These are phyloP conservation scores for Dacryopinax spathularia DNA, from an alignment of 768 basidiomycete species.

Conservation along the genomic window DNA sequence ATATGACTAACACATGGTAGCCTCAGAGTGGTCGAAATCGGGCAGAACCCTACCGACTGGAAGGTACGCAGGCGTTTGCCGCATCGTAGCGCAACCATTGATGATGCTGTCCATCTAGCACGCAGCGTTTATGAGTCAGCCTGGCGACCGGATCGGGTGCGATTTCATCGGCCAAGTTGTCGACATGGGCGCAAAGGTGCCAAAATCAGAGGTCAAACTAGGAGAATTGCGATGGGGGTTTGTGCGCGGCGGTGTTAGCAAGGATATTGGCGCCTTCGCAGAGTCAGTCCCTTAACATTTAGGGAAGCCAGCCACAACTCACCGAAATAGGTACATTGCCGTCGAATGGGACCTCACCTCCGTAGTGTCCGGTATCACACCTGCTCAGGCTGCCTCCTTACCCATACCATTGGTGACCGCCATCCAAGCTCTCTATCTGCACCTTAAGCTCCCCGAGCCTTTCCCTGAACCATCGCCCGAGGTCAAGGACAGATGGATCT, in stretches of 20 bases:
- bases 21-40: background rate
- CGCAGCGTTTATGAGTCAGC: background rate
- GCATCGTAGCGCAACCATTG: background rate
- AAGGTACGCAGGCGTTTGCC: background rate
- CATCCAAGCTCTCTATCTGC: background rate
- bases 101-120: background rate
- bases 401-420: background rate
- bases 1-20: background rate
- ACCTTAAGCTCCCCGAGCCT: background rate
- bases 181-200: background rate
- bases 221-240: background rate
- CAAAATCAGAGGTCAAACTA: background rate
- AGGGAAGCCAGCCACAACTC: background rate
- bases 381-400: background rate
- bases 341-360: background rate
- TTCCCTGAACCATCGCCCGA: background rate
- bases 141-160: background rate
- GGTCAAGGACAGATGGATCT: background rate
- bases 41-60: background rate
- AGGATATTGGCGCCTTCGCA: background rate
- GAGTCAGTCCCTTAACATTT: background rate
- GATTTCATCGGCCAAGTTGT: background rate
- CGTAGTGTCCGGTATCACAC: background rate
- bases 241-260: background rate
- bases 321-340: background rate